phyloP scores from a whole-genome alignment of 176 grass and related monocot species.

The Saccharum officinarum region DNA sequence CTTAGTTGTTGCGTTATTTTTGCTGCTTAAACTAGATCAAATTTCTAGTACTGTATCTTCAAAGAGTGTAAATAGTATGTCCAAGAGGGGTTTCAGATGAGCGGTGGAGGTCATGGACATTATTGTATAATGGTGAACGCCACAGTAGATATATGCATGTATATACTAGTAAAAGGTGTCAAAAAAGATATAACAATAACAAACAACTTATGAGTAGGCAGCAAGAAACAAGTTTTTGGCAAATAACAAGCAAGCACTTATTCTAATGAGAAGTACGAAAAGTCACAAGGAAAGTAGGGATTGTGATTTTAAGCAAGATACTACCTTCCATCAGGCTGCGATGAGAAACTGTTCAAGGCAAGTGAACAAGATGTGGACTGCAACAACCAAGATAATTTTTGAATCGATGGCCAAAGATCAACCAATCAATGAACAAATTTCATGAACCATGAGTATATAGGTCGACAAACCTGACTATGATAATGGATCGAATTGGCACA shows the following conservation, averaged over 20 bases:
- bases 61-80: background rate
- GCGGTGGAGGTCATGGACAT: background rate
- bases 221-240: slow-evolving; percentile 1
- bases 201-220: background rate
- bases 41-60: background rate
- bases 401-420: slow-evolving; percentile 6
- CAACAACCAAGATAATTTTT: slow-evolving; percentile 43
- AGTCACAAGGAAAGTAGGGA: background rate
- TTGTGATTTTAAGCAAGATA: slow-evolving; percentile 17
- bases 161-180: background rate
- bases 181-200: background rate
- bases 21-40: background rate
- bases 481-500: slow-evolving; percentile 94
- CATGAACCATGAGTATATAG: slow-evolving; percentile 13
- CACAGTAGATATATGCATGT: background rate
- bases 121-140: background rate
- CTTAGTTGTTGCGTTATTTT: background rate
- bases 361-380: slow-evolving; percentile 92
- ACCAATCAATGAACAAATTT: slow-evolving; percentile 23
- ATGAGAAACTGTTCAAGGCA: slow-evolving; percentile 74
- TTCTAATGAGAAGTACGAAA: background rate
- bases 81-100: background rate
- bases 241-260: slow-evolving; percentile 12
- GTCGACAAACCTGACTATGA: slow-evolving; percentile 75
- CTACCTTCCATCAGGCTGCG: slow-evolving; percentile 82